Evolutionary conservation across 2,329 filamentous ascomycete genomes (phyloP).

Genomic region (Xenoacremonium recifei): DNA sequence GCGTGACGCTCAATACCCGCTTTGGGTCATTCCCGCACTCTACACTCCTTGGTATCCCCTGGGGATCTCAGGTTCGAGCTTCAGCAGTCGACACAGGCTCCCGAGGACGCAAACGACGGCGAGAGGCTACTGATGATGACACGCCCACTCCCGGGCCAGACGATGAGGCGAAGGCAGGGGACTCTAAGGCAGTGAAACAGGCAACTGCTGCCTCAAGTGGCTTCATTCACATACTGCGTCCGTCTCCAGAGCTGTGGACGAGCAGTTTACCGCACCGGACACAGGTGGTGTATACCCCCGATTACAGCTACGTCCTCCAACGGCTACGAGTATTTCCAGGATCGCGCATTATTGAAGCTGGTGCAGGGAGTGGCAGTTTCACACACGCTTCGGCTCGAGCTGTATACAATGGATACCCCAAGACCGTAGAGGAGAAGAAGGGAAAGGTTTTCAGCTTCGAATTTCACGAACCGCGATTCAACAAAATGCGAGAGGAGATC

Average conservation of each 20-base stretch:
- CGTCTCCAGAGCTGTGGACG: slow-evolving; percentile 82
- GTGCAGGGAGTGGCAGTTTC: slow-evolving; percentile 79
- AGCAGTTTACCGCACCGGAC: slow-evolving; percentile 76
- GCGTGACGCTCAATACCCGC: slow-evolving; percentile 82
- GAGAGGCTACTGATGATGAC: slow-evolving; percentile 45
- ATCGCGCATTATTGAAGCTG: slow-evolving; percentile 73
- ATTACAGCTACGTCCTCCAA: slow-evolving; percentile 82
- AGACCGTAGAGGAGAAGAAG: slow-evolving; percentile 38
- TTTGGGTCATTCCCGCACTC: slow-evolving; percentile 89
- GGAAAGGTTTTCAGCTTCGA: slow-evolving; percentile 83
- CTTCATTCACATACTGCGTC: slow-evolving; percentile 76
- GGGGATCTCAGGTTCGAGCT: slow-evolving; percentile 89
- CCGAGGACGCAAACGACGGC: slow-evolving; percentile 69
- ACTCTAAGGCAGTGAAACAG: slow-evolving; percentile 41
- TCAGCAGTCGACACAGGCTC: slow-evolving; percentile 90
- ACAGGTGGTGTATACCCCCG: slow-evolving; percentile 83
- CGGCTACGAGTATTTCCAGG: slow-evolving; percentile 73
- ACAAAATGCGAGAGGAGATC: slow-evolving; percentile 69
- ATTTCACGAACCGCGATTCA: slow-evolving; percentile 71
- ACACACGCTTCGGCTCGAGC: slow-evolving; percentile 76
- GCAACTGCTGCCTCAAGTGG: slow-evolving; percentile 59
- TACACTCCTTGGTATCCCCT: slow-evolving; percentile 73
- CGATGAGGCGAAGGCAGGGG: slow-evolving; percentile 30
- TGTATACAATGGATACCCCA: slow-evolving; percentile 70
- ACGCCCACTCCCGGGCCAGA: slow-evolving; percentile 33